A percentile compares a stretch with the other conserved stretches of the same genome.
These are phyloP conservation scores for Peniophora sp. DNA, from an alignment of 1,284 basidiomycete genomes.

Conservation along the genomic window DNA sequence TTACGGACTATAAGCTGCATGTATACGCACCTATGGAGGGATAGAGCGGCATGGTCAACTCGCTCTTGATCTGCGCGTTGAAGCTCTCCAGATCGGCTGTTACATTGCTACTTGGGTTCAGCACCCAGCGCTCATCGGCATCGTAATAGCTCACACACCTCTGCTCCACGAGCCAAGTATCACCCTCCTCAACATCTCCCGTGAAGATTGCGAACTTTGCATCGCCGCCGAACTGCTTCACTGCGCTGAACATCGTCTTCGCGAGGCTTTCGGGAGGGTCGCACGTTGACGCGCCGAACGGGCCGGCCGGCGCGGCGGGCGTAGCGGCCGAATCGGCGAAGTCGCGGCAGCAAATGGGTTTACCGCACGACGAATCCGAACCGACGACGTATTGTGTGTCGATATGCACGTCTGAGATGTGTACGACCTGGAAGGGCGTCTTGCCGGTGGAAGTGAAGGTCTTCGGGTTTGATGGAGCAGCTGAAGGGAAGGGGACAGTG, in stretches of 20 bases:
- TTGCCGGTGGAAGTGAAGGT: slow-evolving; percentile 28
- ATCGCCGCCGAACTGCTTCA: slow-evolving; percentile 25
- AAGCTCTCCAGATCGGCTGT: slow-evolving; percentile 18
- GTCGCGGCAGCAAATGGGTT: slow-evolving; percentile 51
- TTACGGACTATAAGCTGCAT: background rate
- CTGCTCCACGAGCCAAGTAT: slow-evolving; percentile 37
- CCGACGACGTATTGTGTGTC: slow-evolving; percentile 44
- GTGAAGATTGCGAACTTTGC: slow-evolving; percentile 50
- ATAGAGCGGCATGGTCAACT: slow-evolving; percentile 7
- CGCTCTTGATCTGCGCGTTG: slow-evolving; percentile 7
- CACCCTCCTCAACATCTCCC: slow-evolving; percentile 56
- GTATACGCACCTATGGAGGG: slow-evolving; percentile 5
- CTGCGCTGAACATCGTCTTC: slow-evolving; percentile 42
- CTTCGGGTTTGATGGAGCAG: slow-evolving; percentile 27
- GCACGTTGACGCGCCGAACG: slow-evolving; percentile 39
- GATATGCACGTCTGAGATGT: slow-evolving; percentile 51
- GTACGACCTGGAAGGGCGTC: slow-evolving; percentile 38
- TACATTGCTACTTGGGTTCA: slow-evolving; percentile 24
- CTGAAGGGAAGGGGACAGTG: slow-evolving; percentile 35
- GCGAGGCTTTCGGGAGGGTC: slow-evolving; percentile 39
- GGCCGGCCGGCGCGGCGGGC: slow-evolving; percentile 33
- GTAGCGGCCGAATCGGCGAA: slow-evolving; percentile 31
- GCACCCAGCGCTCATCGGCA: too few relatives aligned
- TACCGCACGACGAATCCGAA: slow-evolving; percentile 45
- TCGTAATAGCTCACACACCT: slow-evolving; percentile 19